A percentile compares a stretch with the other conserved stretches of the same genome.
These are phyloP conservation scores for Calonectria honghensis DNA, from an alignment of 2,329 filamentous ascomycete genomes.

Conservation along the genomic window DNA sequence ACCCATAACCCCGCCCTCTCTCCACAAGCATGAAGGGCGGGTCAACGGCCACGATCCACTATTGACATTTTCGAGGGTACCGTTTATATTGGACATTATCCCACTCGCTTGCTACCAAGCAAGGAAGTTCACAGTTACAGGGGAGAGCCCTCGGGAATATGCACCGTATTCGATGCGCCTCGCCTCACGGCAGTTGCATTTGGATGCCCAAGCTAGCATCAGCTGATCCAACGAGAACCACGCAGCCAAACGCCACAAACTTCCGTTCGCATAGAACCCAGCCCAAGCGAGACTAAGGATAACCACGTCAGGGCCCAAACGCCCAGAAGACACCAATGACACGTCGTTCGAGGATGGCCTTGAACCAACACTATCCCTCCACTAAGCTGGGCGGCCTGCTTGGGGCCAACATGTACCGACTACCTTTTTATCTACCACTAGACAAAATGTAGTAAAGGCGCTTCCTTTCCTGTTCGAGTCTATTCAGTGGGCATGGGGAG, in stretches of 20 bases:
- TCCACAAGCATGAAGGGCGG: constrained; percentile 33
- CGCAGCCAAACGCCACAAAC: constrained; percentile 27
- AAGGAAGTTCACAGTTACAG: neutral
- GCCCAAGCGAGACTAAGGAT: constrained; percentile 17
- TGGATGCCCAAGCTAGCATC: neutral
- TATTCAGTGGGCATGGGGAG: neutral
- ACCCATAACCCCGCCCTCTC: constrained; percentile 10
- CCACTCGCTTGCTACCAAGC: neutral
- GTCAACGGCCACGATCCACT: constrained; percentile 32
- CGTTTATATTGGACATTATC: neutral
- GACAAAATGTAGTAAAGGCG: neutral
- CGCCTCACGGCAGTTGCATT: constrained; percentile 4
- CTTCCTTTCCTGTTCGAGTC: neutral
- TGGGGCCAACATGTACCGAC: neutral
- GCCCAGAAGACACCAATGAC: neutral
- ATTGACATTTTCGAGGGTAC: neutral
- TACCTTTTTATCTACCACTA: neutral
- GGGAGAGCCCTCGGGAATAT: neutral
- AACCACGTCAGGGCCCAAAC: constrained; percentile 25
- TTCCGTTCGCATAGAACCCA: constrained; percentile 14
- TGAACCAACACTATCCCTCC: constrained; percentile 33
- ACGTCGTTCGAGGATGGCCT: constrained; percentile 33
- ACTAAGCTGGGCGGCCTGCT: constrained; percentile 16
- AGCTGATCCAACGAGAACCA: constrained; percentile 20
- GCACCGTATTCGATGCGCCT: neutral